Evolutionary conservation across 2,329 filamentous ascomycete species (phyloP).

Genomic region (Orbilia oligospora): DNA sequence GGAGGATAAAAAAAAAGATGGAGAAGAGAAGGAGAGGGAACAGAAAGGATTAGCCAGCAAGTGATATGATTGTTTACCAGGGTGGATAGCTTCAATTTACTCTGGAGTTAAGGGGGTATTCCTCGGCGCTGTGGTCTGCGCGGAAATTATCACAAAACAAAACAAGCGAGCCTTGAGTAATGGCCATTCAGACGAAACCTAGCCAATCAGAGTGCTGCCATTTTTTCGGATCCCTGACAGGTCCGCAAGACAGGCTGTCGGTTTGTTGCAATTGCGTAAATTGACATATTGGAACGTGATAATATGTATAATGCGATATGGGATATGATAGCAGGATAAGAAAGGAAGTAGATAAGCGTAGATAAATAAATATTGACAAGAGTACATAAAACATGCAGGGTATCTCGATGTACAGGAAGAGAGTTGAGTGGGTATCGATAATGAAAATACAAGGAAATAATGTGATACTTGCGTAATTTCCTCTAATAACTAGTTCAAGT

Average conservation of each 20-base stretch:
- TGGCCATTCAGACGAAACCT: constrained; percentile 6
- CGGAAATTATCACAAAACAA: constrained; percentile 36
- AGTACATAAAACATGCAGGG: neutral
- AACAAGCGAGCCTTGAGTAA: constrained; percentile 24
- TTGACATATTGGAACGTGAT: no score
- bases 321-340: neutral
- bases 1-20: constrained; percentile 30
- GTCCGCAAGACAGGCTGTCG: constrained; percentile 10
- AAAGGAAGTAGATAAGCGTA: neutral
- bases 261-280: no score
- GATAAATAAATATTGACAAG: neutral
- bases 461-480: constrained; percentile 22
- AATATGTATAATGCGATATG: neutral
- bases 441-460: constrained; percentile 18
- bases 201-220: constrained; percentile 24
- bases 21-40: constrained; percentile 19
- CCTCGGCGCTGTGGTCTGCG: constrained; percentile 17
- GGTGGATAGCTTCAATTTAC: constrained; percentile 16
- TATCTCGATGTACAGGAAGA: constrained; percentile 24
- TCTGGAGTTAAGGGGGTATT: constrained; percentile 29
- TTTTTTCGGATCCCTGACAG: neutral
- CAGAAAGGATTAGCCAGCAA: constrained; percentile 12
- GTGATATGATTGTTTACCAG: constrained; percentile 27
- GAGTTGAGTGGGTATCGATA: constrained; percentile 21
- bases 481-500: neutral